phyloP scores from a whole-genome alignment of 2,329 filamentous ascomycete species.

The Ascochyta rabiei region DNA sequence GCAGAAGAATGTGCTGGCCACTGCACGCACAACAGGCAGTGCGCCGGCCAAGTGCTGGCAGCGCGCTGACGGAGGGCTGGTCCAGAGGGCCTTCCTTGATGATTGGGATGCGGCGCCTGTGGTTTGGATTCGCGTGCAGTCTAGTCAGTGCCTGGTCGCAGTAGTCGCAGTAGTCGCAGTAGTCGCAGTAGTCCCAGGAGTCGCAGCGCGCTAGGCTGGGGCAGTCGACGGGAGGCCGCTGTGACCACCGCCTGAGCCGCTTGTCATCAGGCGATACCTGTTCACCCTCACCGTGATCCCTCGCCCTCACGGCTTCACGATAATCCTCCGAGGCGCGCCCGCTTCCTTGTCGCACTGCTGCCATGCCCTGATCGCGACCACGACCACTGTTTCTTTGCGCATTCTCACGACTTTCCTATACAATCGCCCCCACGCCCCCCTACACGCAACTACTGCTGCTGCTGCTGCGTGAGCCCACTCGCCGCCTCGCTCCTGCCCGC shows the following conservation, averaged over 20 bases:
- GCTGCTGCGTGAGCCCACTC: slow-evolving; percentile 23
- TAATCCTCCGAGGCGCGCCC: slow-evolving; percentile 28
- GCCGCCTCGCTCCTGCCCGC: slow-evolving; percentile 28
- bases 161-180: neutral
- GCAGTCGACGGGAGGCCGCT: neutral
- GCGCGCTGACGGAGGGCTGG: neutral
- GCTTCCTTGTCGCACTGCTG: slow-evolving; percentile 28
- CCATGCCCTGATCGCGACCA: slow-evolving; percentile 31
- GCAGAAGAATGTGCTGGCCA: slow-evolving; percentile 6
- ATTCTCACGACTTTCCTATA: slow-evolving; percentile 16
- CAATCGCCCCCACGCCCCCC: slow-evolving; percentile 18
- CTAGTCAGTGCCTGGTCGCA: neutral
- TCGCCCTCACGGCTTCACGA: slow-evolving; percentile 32
- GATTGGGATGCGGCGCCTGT: slow-evolving; percentile 2
- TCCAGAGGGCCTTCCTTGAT: slow-evolving; percentile 5
- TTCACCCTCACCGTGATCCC: slow-evolving; percentile 7
- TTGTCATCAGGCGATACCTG: slow-evolving; percentile 9
- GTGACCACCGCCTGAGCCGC: neutral
- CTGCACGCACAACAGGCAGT: slow-evolving; percentile 1
- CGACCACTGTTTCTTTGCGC: slow-evolving; percentile 35
- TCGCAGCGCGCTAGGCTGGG: neutral
- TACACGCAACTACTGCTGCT: slow-evolving; percentile 19
- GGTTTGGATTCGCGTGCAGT: slow-evolving; percentile 1
- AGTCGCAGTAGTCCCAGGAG: too few relatives aligned
- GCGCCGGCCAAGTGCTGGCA: slow-evolving; percentile 1